These are phyloP conservation scores for Pseudogymnoascus sp. DNA, from an alignment of 2,329 filamentous ascomycete genomes.

Conservation along the genomic window DNA sequence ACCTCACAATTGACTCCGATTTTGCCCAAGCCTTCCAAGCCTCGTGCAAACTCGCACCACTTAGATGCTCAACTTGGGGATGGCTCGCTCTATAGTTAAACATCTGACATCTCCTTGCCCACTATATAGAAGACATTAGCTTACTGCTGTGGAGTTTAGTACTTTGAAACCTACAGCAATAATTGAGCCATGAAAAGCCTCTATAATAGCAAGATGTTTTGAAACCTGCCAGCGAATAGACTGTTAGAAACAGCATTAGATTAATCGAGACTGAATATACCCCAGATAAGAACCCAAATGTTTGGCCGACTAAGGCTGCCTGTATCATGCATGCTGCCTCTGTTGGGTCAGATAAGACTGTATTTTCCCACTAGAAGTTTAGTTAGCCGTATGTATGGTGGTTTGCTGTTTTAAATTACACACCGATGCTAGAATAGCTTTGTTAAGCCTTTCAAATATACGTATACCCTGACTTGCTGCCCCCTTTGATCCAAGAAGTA, in stretches of 20 bases:
- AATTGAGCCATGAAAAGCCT: constrained; percentile 15
- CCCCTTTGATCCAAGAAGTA: constrained; percentile 13
- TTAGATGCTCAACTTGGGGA: background rate
- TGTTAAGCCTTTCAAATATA: constrained; percentile 17
- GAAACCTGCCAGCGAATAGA: constrained; percentile 11
- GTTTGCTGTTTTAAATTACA: no score
- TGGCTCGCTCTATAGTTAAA: background rate
- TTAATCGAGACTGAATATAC: constrained; percentile 7
- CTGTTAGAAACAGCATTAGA: background rate
- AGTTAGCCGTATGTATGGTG: no score
- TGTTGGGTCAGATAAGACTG: background rate
- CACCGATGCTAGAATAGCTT: constrained; percentile 14
- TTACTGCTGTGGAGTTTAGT: no score
- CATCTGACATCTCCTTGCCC: constrained; percentile 13
- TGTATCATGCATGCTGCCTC: constrained; percentile 12
- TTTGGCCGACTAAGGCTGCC: constrained; percentile 14
- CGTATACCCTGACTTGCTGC: constrained; percentile 9
- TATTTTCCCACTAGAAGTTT: constrained; percentile 12
- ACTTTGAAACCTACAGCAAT: no score
- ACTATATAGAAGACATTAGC: no score
- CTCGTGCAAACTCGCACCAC: constrained; percentile 8
- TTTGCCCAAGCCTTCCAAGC: constrained; percentile 15
- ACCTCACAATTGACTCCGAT: constrained; percentile 14
- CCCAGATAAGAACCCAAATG: constrained; percentile 16
- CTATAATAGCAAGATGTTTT: constrained; percentile 13